phyloP scores from a whole-genome alignment of 2,329 filamentous ascomycete species.

The Arthroderma uncinatum region DNA sequence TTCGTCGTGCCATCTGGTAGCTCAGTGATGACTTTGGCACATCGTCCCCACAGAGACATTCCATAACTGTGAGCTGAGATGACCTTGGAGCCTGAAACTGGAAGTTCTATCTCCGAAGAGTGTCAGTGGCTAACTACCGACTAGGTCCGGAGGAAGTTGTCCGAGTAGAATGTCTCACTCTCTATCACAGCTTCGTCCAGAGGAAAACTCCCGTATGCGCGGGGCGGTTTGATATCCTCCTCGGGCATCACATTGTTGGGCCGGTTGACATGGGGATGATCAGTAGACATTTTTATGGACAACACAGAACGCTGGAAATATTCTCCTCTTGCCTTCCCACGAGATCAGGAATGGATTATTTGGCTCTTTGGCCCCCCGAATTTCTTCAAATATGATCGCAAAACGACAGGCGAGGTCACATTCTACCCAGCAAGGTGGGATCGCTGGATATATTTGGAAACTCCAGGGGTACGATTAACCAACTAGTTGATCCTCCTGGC shows the following conservation, averaged over 20 bases:
- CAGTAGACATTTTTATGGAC: neutral
- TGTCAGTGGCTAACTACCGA: neutral
- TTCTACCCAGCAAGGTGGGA: too few relatives aligned
- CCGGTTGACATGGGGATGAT: slow-evolving; percentile 6
- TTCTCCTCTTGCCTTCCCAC: too few relatives aligned
- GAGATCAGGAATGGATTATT: too few relatives aligned
- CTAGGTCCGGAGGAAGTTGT: too few relatives aligned
- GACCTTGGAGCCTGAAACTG: slow-evolving; percentile 8
- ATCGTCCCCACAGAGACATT: slow-evolving; percentile 9
- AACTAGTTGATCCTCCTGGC: too few relatives aligned
- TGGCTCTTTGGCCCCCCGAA: too few relatives aligned
- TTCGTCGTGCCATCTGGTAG: slow-evolving; percentile 2
- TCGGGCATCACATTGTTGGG: slow-evolving; percentile 6
- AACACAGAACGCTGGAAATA: too few relatives aligned
- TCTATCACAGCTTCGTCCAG: slow-evolving; percentile 7
- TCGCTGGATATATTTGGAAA: too few relatives aligned
- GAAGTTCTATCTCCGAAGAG: slow-evolving; percentile 1
- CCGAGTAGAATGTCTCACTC: neutral
- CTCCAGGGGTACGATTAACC: too few relatives aligned
- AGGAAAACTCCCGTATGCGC: neutral
- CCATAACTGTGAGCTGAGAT: slow-evolving; percentile 9
- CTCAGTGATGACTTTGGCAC: slow-evolving; percentile 6
- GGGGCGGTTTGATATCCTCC: neutral
- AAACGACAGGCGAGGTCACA: too few relatives aligned
- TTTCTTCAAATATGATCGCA: too few relatives aligned